Base-by-base conservation (phyloP, 306 rosid species). In the Quercus ilex region DNA sequence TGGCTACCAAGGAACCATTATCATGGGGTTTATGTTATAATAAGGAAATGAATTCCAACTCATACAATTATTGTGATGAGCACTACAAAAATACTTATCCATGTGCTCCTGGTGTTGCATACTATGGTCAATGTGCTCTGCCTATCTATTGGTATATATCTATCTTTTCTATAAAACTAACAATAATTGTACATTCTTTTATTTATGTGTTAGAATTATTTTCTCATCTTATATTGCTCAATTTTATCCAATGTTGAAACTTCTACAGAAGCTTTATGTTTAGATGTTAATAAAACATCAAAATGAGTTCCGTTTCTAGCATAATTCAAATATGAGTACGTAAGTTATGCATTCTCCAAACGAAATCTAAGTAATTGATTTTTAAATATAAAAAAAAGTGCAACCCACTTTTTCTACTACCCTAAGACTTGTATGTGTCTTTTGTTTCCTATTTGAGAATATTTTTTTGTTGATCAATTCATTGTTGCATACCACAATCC, bases 21-120 rank as follows among this genome's bases (percentile, higher is more conserved):
- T 97, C 97, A 19, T 95, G 92, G 92, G 99, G 99, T 59, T 94
- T 95, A 30, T 93, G 99, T 84, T 91, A 88, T 85, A 95, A 91
- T 88, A 91, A 71, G 83, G 99, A 95, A 81, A 83, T 93, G 98
- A 95, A 98, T 87, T 98, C 98, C 52, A 89, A 88, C 85, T 98
- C 91, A 83, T 57, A 38, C 46, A 38, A 79, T 56, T 95, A 95
- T 84, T 95, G 97, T 64, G 90, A 95, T 71, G 94, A 95, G 19
- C 90, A 79, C 79, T 93, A 53, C 92, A 95, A 95, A 75, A 69
- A 63, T 17, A 90, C 89, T 6, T 91, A 91, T 69, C 99, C 99
- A 43, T 95, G 99, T 83, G 23, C 88, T 74, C 98, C 99, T 30
- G 92, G 97, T 30, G 94, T 94, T 13, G 86, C 87, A 0, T 95